A percentile compares a stretch with the other conserved stretches of the same genome.
phyloP scores from a whole-genome alignment of 148 eudicot genomes.

The Spergularia bocconei region DNA sequence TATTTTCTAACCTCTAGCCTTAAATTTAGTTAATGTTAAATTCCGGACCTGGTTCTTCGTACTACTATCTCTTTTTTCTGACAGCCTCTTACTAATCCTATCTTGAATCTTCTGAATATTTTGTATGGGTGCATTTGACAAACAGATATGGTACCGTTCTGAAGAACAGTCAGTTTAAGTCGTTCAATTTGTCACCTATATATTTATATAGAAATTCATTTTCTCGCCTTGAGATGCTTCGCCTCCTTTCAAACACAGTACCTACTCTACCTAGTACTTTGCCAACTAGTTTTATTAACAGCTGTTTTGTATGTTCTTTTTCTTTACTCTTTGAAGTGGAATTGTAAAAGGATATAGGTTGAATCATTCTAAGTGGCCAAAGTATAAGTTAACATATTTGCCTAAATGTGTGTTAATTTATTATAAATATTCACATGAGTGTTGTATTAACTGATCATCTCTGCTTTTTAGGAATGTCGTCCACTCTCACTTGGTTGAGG shows the following conservation, averaged over 20 bases:
- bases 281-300: neutral
- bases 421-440: neutral
- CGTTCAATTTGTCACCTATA: neutral
- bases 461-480: conserved; percentile 51
- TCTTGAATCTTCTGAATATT: no score
- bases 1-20: no score
- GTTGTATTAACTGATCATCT: conserved; percentile 3
- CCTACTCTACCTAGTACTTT: neutral
- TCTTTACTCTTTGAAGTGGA: neutral
- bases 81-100: no score
- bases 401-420: no score
- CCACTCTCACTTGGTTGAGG: conserved; percentile 74
- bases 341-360: neutral
- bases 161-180: no score
- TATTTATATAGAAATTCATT: neutral
- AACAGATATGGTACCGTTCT: no score
- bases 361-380: neutral
- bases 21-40: no score
- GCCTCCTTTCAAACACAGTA: neutral
- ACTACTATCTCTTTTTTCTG: no score
- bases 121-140: no score
- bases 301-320: neutral
- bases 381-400: neutral
- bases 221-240: neutral
- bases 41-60: no score